Conservation (phyloP, 352 stramenopile genomes). For the Globisporangium yorkense region DNA sequence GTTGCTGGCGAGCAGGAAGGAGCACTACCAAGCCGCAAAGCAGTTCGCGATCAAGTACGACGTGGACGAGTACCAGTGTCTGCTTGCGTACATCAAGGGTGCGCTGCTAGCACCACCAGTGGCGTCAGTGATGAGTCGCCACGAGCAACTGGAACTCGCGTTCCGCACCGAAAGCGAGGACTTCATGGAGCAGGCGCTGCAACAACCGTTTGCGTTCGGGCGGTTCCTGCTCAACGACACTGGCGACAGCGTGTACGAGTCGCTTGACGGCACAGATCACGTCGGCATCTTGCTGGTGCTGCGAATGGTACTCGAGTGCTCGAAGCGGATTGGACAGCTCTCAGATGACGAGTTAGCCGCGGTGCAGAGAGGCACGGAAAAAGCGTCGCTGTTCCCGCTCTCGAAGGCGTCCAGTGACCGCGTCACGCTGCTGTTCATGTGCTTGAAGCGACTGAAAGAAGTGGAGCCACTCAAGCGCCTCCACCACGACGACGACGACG, state of each 20-base stretch:
- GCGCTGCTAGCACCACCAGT: conserved; percentile 20
- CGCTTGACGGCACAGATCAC: conserved; percentile 55
- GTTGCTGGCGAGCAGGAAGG: conserved; percentile 42
- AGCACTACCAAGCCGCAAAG: conserved; percentile 33
- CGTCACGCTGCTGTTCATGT: conserved; percentile 71
- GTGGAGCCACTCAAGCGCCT: conserved; percentile 9
- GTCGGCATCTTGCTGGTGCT: conserved; percentile 63
- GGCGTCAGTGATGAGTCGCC: conserved; percentile 16
- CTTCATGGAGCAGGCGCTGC: conserved; percentile 60
- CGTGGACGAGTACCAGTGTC: conserved; percentile 54
- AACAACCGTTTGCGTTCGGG: conserved; percentile 44
- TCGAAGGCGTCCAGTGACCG: conserved; percentile 45
- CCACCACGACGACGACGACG: background rate
- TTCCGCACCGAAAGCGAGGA: conserved; percentile 47
- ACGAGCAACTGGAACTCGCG: conserved; percentile 62
- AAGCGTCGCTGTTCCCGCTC: conserved; percentile 35
- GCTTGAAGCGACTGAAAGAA: conserved; percentile 69
- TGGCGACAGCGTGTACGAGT: conserved; percentile 41
- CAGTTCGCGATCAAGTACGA: conserved; percentile 68
- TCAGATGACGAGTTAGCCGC: background rate
- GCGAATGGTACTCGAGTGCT: conserved; percentile 72
- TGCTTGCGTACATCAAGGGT: conserved; percentile 57
- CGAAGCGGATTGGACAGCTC: conserved; percentile 32
- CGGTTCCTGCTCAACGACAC: conserved; percentile 39
- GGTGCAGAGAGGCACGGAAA: background rate